These are phyloP conservation scores for Saccharomycopsis guyanensis DNA, from an alignment of 805 yeast genomes.

Conservation along the genomic window DNA sequence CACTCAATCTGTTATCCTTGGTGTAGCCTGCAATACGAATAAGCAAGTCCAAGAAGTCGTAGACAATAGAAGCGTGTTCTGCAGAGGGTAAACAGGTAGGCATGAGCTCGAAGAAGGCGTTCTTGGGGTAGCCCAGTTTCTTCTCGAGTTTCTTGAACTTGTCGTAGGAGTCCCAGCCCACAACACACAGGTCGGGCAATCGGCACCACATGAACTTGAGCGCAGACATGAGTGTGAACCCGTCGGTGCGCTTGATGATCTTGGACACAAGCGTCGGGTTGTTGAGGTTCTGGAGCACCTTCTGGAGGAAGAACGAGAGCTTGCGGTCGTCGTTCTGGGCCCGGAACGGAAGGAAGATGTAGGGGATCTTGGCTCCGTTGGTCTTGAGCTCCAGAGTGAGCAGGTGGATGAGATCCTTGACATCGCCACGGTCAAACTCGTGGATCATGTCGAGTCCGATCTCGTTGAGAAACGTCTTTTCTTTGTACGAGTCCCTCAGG, in stretches of 20 bases:
- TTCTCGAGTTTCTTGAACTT: constrained; percentile 59
- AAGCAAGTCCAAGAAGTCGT: constrained; percentile 76
- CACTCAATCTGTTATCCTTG: constrained; percentile 68
- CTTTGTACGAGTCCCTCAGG: constrained; percentile 5
- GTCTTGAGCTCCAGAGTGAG: constrained; percentile 67
- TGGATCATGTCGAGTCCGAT: constrained; percentile 19
- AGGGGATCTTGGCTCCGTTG: constrained; percentile 66
- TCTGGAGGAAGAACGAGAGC: constrained; percentile 47
- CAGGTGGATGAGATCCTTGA: constrained; percentile 59
- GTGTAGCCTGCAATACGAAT: constrained; percentile 75
- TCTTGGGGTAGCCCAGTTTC: constrained; percentile 57
- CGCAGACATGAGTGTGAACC: constrained; percentile 62
- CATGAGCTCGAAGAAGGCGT: constrained; percentile 73
- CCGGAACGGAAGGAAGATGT: constrained; percentile 68
- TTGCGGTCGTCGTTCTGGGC: constrained; percentile 58
- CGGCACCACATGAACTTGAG: constrained; percentile 85
- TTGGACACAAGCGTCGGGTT: constrained; percentile 27
- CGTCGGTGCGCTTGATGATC: constrained; percentile 48
- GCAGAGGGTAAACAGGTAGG: constrained; percentile 78
- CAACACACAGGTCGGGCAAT: constrained; percentile 66
- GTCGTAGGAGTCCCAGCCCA: constrained; percentile 80
- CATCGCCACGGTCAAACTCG: constrained; percentile 56
- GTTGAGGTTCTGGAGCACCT: constrained; percentile 36
- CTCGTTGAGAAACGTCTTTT: constrained; percentile 20
- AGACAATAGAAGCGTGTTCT: constrained; percentile 83